These are phyloP conservation scores for Glonium stellatum DNA, from an alignment of 495 filamentous ascomycete species.

Conservation along the genomic window DNA sequence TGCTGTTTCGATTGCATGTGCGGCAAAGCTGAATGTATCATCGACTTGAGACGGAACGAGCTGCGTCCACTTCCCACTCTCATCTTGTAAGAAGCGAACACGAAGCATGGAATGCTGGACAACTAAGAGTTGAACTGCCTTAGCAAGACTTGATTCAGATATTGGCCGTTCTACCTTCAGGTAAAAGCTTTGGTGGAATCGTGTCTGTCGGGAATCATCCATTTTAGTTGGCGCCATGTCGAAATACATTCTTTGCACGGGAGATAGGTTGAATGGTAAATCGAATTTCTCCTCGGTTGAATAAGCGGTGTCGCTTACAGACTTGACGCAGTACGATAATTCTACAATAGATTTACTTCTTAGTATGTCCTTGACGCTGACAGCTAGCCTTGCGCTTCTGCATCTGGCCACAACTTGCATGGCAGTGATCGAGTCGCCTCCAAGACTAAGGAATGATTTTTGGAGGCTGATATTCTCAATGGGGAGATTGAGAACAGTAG, in stretches of 20 bases:
- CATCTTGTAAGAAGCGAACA: conserved; percentile 14
- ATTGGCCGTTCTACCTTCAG: conserved; percentile 17
- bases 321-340: conserved; percentile 13
- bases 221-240: conserved; percentile 30
- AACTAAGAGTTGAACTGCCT: conserved; percentile 18
- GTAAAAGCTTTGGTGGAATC: conserved; percentile 26
- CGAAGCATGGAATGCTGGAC: conserved; percentile 24
- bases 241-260: conserved; percentile 25
- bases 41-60: conserved; percentile 18
- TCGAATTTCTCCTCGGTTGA: conserved; percentile 15
- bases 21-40: conserved; percentile 13
- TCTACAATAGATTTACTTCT: conserved; percentile 25
- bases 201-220: conserved; percentile 11
- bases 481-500: conserved; percentile 15
- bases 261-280: conserved; percentile 21
- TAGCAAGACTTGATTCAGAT: conserved; percentile 5
- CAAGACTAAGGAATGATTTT: conserved; percentile 20
- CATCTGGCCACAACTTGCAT: conserved; percentile 26
- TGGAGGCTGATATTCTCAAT: conserved; percentile 1
- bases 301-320: conserved; percentile 6
- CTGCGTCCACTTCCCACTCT: conserved; percentile 19
- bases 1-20: conserved; percentile 3
- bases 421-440: conserved; percentile 22
- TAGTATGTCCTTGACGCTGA: conserved; percentile 23
- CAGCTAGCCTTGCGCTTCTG: conserved; percentile 10